Evolutionary conservation across 148 eudicot species (phyloP).

Genomic region (Arbutus unedo): DNA sequence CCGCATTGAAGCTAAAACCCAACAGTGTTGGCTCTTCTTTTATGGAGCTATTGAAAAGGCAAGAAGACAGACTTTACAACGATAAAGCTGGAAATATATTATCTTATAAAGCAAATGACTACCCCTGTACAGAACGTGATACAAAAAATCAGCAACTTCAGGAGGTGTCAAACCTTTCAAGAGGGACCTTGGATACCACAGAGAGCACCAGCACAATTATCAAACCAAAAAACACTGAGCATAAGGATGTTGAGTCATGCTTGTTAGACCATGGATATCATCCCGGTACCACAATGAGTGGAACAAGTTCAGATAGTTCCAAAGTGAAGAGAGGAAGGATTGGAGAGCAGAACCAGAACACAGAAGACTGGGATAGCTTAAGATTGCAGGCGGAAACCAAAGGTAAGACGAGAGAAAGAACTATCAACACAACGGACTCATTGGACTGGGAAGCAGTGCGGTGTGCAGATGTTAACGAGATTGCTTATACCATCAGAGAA

Average conservation of each 20-base stretch:
- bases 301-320: constrained; percentile 20
- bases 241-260: constrained; percentile 33
- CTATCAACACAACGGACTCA: constrained; percentile 69
- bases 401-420: constrained; percentile 40
- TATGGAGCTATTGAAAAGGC: constrained; percentile 5
- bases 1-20: background rate
- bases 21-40: background rate
- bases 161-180: constrained; percentile 13
- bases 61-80: background rate
- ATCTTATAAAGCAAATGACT: background rate
- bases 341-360: constrained; percentile 45
- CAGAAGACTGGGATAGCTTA: constrained; percentile 82
- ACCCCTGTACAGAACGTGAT: background rate
- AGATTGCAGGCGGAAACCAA: constrained; percentile 52
- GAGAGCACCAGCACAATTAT: constrained; percentile 36
- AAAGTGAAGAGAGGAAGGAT: constrained; percentile 39
- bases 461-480: constrained; percentile 65
- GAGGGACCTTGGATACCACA: constrained; percentile 31
- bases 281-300: constrained; percentile 25
- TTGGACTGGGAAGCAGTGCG: constrained; percentile 91
- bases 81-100: background rate
- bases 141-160: background rate
- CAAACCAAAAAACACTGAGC: constrained; percentile 23
- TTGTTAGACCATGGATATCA: constrained; percentile 15
- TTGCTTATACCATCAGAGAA: constrained; percentile 79